Conservation (phyloP, 305 asterid species). For the Solanum hybrid region DNA sequence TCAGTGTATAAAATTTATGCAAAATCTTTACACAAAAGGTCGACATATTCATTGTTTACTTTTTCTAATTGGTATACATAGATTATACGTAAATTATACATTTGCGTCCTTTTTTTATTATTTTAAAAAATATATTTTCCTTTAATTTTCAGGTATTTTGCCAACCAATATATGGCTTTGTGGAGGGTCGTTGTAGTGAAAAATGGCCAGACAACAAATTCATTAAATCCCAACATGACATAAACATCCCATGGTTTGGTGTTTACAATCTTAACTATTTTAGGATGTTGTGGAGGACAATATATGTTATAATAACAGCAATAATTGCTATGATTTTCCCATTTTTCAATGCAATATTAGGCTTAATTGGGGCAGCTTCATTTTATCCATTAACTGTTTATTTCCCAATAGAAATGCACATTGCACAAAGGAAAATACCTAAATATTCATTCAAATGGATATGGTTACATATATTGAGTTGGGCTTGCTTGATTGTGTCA, state of each 20-base stretch:
- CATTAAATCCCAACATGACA: background rate
- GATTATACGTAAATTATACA: background rate
- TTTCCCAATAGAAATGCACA: slow-evolving; percentile 18
- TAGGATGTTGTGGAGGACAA: slow-evolving; percentile 16
- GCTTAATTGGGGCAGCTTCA: slow-evolving; percentile 16
- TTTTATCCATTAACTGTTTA: slow-evolving; percentile 18
- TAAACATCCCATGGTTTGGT: slow-evolving; percentile 2
- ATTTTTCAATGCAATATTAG: slow-evolving; percentile 13
- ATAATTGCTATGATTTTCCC: slow-evolving; percentile 19
- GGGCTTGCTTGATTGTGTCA: slow-evolving; percentile 14
- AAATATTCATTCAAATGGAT: slow-evolving; percentile 11
- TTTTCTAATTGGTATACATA: background rate
- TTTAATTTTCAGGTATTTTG: slow-evolving; percentile 3
- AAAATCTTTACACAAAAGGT: background rate
- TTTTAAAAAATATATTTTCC: background rate
- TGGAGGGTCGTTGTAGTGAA: slow-evolving; percentile 1
- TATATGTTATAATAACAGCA: slow-evolving; percentile 11
- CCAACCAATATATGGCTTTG: slow-evolving; percentile 9
- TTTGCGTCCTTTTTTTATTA: background rate
- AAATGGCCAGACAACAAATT: slow-evolving; percentile 10
- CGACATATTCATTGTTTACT: background rate
- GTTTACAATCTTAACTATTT: background rate
- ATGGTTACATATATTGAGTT: slow-evolving; percentile 12
- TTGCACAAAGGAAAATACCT: slow-evolving; percentile 12
- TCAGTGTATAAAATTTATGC: background rate